Conservation (phyloP, 1,284 basidiomycete species). For the Cutaneotrichosporon mucoides region DNA sequence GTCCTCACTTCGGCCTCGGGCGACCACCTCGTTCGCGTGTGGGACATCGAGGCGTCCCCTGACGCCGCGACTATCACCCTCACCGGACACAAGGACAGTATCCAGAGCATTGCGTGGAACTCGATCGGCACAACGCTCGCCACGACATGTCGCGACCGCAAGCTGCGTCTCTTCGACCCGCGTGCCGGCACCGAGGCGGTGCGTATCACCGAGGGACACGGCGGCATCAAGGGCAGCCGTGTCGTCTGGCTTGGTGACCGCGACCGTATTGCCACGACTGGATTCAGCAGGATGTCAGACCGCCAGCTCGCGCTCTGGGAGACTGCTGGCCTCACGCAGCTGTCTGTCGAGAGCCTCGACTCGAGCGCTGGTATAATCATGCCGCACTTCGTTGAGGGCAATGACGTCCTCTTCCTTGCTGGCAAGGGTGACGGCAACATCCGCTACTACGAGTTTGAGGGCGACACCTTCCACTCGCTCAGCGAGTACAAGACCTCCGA, state of each 20-base stretch:
- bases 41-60: constrained; percentile 75
- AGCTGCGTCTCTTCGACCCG: constrained; percentile 86
- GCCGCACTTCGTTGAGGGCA: constrained; percentile 93
- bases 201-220: constrained; percentile 76
- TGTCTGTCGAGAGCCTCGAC: constrained; percentile 76
- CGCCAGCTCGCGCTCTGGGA: constrained; percentile 87
- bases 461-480: constrained; percentile 73
- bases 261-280: constrained; percentile 85
- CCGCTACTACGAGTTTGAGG: constrained; percentile 91
- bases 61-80: constrained; percentile 59
- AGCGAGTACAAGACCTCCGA: constrained; percentile 85
- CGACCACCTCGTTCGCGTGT: constrained; percentile 84
- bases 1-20: constrained; percentile 83
- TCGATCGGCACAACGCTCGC: constrained; percentile 67
- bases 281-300: constrained; percentile 92
- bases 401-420: constrained; percentile 86
- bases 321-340: constrained; percentile 62
- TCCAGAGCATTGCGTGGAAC: constrained; percentile 84
- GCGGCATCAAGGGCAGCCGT: constrained; percentile 88
- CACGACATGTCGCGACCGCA: constrained; percentile 83
- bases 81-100: constrained; percentile 76
- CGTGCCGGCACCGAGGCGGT: constrained; percentile 75
- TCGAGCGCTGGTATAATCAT: constrained; percentile 89
- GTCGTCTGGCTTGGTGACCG: constrained; percentile 87
- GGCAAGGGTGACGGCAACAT: constrained; percentile 82